phyloP scores from a whole-genome alignment of 768 basidiomycete species.

The Pleurotus eryngii region DNA sequence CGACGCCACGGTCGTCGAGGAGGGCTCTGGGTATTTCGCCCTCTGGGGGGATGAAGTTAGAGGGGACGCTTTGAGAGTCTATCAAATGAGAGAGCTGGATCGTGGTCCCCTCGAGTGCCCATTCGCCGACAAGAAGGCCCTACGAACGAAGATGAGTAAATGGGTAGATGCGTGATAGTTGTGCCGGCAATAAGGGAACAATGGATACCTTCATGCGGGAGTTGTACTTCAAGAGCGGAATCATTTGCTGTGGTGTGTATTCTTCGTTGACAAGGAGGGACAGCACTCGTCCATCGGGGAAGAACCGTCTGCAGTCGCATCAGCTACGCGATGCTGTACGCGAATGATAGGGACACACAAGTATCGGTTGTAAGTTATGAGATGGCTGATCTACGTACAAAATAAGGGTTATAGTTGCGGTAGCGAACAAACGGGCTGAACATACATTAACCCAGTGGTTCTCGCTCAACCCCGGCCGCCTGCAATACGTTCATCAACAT shows the following conservation, averaged over 20 bases:
- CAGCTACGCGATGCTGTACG: background rate
- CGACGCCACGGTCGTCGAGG: background rate
- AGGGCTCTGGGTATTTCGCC: slow-evolving; percentile 4
- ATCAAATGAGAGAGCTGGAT: slow-evolving; percentile 63
- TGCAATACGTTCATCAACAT: slow-evolving; percentile 22
- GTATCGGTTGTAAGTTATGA: slow-evolving; percentile 92
- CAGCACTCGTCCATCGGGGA: slow-evolving; percentile 81
- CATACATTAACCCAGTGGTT: slow-evolving; percentile 85
- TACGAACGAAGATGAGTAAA: slow-evolving; percentile 21
- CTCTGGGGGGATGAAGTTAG: slow-evolving; percentile 9
- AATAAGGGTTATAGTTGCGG: slow-evolving; percentile 9
- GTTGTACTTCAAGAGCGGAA: slow-evolving; percentile 72
- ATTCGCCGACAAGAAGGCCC: slow-evolving; percentile 73
- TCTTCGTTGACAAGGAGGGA: slow-evolving; percentile 85
- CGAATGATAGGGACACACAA: slow-evolving; percentile 47
- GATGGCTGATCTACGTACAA: slow-evolving; percentile 61
- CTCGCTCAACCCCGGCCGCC: slow-evolving; percentile 75
- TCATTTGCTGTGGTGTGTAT: slow-evolving; percentile 61
- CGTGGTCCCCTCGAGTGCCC: slow-evolving; percentile 57
- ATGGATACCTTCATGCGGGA: slow-evolving; percentile 69
- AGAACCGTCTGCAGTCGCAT: slow-evolving; percentile 63
- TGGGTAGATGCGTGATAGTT: background rate
- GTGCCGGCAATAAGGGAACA: background rate
- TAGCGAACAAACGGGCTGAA: slow-evolving; percentile 6
- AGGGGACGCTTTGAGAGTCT: slow-evolving; percentile 38